Evolutionary conservation across 495 filamentous ascomycete genomes (phyloP).

Genomic region (Neurospora sp.): DNA sequence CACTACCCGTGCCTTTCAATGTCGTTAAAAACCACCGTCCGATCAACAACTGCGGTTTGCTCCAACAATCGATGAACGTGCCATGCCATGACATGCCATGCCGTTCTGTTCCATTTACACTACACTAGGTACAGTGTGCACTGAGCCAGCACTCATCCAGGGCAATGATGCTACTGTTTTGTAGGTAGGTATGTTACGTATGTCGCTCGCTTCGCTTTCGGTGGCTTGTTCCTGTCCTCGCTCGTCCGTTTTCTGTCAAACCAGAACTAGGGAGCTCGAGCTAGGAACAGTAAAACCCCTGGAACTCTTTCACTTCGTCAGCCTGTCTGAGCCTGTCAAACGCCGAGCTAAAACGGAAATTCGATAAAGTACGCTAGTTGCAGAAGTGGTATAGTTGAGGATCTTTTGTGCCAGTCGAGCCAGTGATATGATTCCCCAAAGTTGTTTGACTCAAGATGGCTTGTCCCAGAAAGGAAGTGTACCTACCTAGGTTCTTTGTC

Average conservation of each 20-base stretch:
- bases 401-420: not conserved
- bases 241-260: not conserved
- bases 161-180: not conserved
- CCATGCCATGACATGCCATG: not conserved
- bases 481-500: slow-evolving; percentile 7
- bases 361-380: not conserved
- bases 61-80: not conserved
- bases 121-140: not conserved
- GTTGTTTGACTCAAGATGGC: not conserved
- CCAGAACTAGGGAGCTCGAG: not conserved
- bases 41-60: not conserved
- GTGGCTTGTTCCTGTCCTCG: not conserved
- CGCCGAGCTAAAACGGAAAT: not conserved
- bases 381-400: not conserved
- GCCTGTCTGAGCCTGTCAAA: not conserved
- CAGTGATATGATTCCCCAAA: not conserved
- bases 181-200: not conserved
- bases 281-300: not conserved
- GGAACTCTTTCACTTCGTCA: not conserved
- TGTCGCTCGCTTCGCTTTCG: not conserved
- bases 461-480: not conserved
- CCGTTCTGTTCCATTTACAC: not conserved
- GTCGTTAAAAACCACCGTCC: not conserved
- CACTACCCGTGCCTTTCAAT: not conserved
- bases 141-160: not conserved